These are phyloP conservation scores for Debaryomyces nepalensis DNA, from an alignment of 1,139 yeast genomes.

Conservation along the genomic window DNA sequence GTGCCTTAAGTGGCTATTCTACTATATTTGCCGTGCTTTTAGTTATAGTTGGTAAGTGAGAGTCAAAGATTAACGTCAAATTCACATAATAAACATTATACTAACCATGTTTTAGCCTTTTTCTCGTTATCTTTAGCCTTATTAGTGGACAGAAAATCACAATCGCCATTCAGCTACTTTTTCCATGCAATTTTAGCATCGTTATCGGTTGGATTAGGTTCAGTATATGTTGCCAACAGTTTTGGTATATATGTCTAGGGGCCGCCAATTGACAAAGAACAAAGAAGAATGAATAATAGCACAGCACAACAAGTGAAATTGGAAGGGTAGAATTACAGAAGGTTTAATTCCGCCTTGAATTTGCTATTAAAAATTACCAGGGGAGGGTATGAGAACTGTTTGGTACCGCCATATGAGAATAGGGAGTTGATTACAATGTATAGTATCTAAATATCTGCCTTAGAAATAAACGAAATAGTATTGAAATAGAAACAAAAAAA, in stretches of 20 bases:
- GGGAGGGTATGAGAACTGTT: no score
- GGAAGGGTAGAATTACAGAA: no score
- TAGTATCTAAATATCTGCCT: no score
- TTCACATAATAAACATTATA: conserved; percentile 15
- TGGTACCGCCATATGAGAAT: no score
- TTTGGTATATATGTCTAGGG: conserved; percentile 49
- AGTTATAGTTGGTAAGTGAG: conserved; percentile 17
- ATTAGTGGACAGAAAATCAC: conserved; percentile 41
- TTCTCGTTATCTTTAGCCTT: conserved; percentile 42
- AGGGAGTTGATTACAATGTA: no score
- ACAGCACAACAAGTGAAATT: no score
- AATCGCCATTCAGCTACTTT: conserved; percentile 32
- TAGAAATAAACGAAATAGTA: no score
- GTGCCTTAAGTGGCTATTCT: conserved; percentile 14
- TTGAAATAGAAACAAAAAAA: no score
- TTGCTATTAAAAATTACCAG: no score
- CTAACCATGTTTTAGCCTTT: conserved; percentile 37
- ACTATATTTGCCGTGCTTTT: conserved; percentile 16
- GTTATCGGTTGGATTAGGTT: conserved; percentile 42
- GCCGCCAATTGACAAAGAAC: no score
- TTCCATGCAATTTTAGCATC: conserved; percentile 43
- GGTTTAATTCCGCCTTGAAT: no score
- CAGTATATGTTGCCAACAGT: conserved; percentile 44
- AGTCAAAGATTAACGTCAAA: neutral
- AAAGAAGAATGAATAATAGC: no score